Evolutionary conservation across 1,139 yeast species (phyloP).

Genomic region (Zygoascus sp.): DNA sequence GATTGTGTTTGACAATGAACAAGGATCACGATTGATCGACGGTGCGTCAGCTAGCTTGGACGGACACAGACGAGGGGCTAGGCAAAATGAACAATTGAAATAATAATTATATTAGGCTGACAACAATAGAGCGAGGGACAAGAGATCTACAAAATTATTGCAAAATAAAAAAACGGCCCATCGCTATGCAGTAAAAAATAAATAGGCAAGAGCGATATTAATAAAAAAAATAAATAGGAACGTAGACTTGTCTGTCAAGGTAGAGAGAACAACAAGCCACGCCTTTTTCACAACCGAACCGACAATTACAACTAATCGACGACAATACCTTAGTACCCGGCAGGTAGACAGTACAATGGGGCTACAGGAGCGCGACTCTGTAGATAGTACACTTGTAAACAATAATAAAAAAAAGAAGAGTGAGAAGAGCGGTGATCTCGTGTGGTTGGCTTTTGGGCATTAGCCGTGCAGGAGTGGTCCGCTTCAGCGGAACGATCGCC

Average conservation of each 20-base stretch:
- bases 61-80: too few relatives aligned
- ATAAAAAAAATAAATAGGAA: neutral
- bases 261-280: too few relatives aligned
- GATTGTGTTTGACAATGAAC: neutral
- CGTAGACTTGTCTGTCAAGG: too few relatives aligned
- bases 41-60: neutral
- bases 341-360: neutral
- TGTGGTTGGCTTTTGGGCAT: neutral
- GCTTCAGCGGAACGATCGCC: slow-evolving; percentile 2
- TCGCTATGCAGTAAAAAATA: slow-evolving; percentile 3
- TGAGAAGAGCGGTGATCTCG: neutral
- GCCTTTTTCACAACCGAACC: neutral
- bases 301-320: neutral
- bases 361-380: too few relatives aligned
- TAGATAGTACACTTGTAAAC: neutral
- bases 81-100: too few relatives aligned
- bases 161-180: neutral
- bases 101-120: neutral
- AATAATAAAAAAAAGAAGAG: neutral
- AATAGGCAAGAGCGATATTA: neutral
- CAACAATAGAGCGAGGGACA: neutral
- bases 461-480: too few relatives aligned
- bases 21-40: neutral
- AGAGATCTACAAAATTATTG: neutral
- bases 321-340: neutral